Evolutionary conservation across 148 eudicot genomes (phyloP).

Genomic region (Vaccinium darrowii): DNA sequence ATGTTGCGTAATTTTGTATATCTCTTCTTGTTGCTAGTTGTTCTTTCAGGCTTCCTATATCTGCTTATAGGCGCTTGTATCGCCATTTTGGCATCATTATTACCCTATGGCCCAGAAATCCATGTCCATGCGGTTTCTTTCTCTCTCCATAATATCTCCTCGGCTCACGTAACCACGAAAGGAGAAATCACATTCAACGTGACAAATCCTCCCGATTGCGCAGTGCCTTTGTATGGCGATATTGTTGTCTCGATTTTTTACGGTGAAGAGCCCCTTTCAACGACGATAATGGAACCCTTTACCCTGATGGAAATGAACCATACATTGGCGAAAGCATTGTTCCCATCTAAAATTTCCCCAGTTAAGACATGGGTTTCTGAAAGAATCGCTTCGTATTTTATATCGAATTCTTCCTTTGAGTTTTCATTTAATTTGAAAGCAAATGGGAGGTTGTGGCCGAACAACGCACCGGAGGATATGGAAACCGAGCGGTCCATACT

Average conservation of each 20-base stretch:
- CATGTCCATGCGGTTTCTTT: fast-evolving
- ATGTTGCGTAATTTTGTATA: too few species aligned
- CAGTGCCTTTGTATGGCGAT: not conserved
- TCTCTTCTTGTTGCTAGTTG: too few species aligned
- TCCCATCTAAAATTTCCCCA: not conserved
- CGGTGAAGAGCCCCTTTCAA: not conserved
- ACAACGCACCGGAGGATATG: not conserved
- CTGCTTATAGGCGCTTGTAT: too few species aligned
- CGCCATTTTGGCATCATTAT: too few species aligned
- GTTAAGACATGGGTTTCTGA: not conserved
- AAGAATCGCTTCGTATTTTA: not conserved
- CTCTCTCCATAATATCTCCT: not conserved
- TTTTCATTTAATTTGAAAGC: not conserved
- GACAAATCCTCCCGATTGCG: not conserved
- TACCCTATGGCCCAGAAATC: not conserved
- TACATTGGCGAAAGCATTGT: not conserved
- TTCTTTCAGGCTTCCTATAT: too few species aligned
- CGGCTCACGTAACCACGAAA: not conserved
- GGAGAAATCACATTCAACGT: not conserved
- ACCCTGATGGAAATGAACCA: not conserved
- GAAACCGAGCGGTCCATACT: not conserved
- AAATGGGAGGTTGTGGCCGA: not conserved
- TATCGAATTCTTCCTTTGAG: not conserved
- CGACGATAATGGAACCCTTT: not conserved
- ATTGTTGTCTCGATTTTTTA: not conserved